These are phyloP conservation scores for Kondoa malvinella DNA, from an alignment of 768 basidiomycete species.

Conservation along the genomic window DNA sequence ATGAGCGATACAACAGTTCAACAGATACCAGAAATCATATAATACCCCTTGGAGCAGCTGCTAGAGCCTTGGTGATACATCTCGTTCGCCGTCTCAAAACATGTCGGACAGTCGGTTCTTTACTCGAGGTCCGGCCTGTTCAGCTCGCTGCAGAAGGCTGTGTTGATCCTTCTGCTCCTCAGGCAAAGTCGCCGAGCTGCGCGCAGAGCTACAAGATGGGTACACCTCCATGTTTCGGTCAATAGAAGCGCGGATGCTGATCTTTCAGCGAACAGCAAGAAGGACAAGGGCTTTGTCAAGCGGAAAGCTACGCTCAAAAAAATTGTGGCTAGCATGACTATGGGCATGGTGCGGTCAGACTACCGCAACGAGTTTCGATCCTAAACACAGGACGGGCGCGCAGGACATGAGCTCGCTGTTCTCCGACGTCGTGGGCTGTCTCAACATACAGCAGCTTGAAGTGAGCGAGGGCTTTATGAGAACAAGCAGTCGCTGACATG, in stretches of 20 bases:
- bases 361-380: constrained; percentile 16
- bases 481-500: no score
- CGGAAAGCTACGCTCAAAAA: constrained; percentile 49
- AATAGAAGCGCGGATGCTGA: constrained; percentile 36
- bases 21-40: no score
- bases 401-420: constrained; percentile 53
- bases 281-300: constrained; percentile 91
- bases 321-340: constrained; percentile 72
- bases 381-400: constrained; percentile 15
- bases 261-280: constrained; percentile 65
- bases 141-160: no score
- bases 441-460: constrained; percentile 85
- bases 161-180: no score
- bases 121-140: no score
- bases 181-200: constrained; percentile 58
- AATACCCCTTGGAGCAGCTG: no score
- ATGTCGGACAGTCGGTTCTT: no score
- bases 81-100: no score
- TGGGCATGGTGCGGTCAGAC: constrained; percentile 77
- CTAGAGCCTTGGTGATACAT: no score
- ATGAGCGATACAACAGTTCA: no score
- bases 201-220: constrained; percentile 22
- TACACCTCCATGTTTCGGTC: no score
- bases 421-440: constrained; percentile 84
- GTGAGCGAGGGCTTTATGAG: not conserved